These are phyloP conservation scores for Teunomyces barrocoloradensis DNA, from an alignment of 805 yeast genomes.

Conservation along the genomic window DNA sequence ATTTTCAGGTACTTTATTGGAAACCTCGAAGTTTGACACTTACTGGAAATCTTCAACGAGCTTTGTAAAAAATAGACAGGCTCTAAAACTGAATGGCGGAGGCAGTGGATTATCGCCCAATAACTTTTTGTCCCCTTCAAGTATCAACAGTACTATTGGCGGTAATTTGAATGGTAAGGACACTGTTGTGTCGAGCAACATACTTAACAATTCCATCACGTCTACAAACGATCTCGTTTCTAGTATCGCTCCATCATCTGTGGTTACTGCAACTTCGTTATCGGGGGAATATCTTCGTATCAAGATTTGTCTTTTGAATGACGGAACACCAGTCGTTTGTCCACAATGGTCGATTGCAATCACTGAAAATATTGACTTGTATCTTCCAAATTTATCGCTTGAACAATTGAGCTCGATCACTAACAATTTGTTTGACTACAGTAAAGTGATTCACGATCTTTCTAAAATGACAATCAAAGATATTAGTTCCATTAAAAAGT, in stretches of 20 bases:
- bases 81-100: conserved; percentile 31
- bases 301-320: conserved; percentile 68
- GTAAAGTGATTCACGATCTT: conserved; percentile 37
- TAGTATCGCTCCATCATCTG: conserved; percentile 44
- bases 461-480: conserved; percentile 36
- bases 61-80: conserved; percentile 35
- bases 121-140: conserved; percentile 37
- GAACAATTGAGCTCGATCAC: conserved; percentile 43
- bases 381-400: conserved; percentile 58
- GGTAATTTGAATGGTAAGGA: conserved; percentile 9
- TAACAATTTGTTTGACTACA: conserved; percentile 38
- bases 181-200: conserved; percentile 4
- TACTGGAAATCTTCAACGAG: conserved; percentile 91
- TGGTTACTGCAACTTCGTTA: conserved; percentile 89
- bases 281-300: conserved; percentile 75
- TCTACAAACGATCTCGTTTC: conserved; percentile 19
- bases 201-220: conserved; percentile 8
- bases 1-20: conserved; percentile 79
- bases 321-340: conserved; percentile 82
- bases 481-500: conserved; percentile 38
- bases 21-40: conserved; percentile 89
- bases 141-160: conserved; percentile 16
- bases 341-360: conserved; percentile 60
- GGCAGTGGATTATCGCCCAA: conserved; percentile 40
- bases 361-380: conserved; percentile 51